Evolutionary conservation across 257 asterid species (phyloP).

Genomic region (Osmanthus fragrans): DNA sequence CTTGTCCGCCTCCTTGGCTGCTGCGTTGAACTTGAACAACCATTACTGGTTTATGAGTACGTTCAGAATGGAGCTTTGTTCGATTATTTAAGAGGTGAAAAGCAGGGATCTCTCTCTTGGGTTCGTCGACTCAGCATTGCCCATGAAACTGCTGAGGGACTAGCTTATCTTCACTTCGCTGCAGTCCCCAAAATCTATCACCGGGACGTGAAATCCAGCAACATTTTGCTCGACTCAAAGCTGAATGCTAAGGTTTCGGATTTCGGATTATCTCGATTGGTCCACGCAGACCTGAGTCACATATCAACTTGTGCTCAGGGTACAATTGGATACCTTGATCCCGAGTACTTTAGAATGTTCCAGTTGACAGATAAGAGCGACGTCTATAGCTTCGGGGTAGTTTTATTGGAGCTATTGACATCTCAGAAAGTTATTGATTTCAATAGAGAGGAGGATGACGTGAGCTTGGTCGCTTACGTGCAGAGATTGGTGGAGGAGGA

Average conservation of each 20-base stretch:
- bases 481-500: constrained; percentile 78
- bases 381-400: constrained; percentile 89
- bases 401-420: constrained; percentile 53
- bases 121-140: constrained; percentile 57
- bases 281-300: constrained; percentile 79
- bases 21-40: constrained; percentile 90
- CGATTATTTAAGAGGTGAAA: constrained; percentile 49
- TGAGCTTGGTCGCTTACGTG: constrained; percentile 76
- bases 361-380: constrained; percentile 90
- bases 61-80: constrained; percentile 58
- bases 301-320: constrained; percentile 94
- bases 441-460: constrained; percentile 61
- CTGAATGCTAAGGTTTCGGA: constrained; percentile 75
- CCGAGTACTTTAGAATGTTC: constrained; percentile 80
- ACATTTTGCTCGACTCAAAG: constrained; percentile 70
- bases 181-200: constrained; percentile 85
- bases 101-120: constrained; percentile 52
- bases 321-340: constrained; percentile 88
- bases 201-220: constrained; percentile 89
- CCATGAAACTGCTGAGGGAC: constrained; percentile 75
- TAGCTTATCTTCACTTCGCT: constrained; percentile 82
- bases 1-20: constrained; percentile 88
- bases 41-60: constrained; percentile 80
- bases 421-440: constrained; percentile 60
- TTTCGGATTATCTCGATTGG: constrained; percentile 80